Base-by-base conservation (phyloP, 2,329 filamentous ascomycete species). In the Tolypocladium album region DNA sequence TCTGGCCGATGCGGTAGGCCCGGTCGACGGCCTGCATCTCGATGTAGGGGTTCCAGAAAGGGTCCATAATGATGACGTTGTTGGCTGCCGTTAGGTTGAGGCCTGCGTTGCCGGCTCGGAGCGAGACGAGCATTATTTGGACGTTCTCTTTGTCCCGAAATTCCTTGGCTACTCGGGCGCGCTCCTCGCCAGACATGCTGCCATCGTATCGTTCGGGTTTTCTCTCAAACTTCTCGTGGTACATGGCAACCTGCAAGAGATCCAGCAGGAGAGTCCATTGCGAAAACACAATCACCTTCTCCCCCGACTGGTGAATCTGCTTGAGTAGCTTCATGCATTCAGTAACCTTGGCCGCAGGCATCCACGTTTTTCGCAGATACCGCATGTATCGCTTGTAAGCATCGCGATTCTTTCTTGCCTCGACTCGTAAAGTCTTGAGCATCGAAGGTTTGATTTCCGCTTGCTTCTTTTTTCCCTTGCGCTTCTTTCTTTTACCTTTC, bases 41-140 rank as follows among this genome's bases (percentile, higher is more conserved):
- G 56, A 95, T 88, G 69, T 88, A 96, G 0, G 92, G 92, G 64
- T 96, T 97, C 90, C 91, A 96, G 76, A 95, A 96, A 0, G 92
- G 92, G 70, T 96, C 92, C 69, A 96, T 85, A 64, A 96, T 89
- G 71, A 97, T 90, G 65, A 96, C 90, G 64, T 91, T 88, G 1
- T 87, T 90, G 0, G 92, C 92, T 22, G 86, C 84, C 45, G 88
- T 90, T 27, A 97, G 80, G 68, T 97, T 97, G 55, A 97, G 82
- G 1, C 92, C 92, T 0, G 92, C 86, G 61, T 88, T 89, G 71
- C 90, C 93, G 3, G 94, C 92, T 15, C 85, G 84, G 52, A 96
- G 78, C 66, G 88, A 92, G 1, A 92, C 91, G 1, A 96, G 86
- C 78, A 97, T 82, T 65, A 96, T 84, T 1, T 83, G 87, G 65